Evolutionary conservation across 768 basidiomycete genomes (phyloP).

Genomic region (Mycena polygramma): DNA sequence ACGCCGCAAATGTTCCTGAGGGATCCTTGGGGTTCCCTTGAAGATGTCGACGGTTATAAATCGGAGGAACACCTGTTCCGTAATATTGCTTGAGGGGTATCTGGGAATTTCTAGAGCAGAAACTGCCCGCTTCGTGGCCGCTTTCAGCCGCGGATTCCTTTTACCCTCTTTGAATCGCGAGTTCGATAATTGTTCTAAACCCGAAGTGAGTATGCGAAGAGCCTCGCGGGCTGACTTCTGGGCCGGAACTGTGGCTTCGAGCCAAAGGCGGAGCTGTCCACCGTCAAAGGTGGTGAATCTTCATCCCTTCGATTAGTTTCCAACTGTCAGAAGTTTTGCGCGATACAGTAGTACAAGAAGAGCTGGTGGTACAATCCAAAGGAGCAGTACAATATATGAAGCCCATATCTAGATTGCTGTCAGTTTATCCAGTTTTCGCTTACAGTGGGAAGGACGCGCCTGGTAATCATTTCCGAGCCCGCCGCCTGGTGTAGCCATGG

Average conservation of each 20-base stretch:
- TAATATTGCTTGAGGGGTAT: neutral
- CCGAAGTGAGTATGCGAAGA: no score
- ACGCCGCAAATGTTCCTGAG: no score
- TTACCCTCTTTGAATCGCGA: no score
- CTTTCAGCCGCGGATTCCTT: no score
- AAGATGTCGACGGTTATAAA: no score
- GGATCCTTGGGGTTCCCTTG: no score
- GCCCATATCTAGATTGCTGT: neutral
- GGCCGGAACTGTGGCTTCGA: no score
- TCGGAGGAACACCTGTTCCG: neutral
- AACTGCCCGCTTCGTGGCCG: neutral
- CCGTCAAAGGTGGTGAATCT: no score
- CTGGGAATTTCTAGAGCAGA: neutral
- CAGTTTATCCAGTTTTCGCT: neutral
- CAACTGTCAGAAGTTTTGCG: no score
- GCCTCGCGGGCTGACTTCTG: no score
- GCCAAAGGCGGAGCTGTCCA: no score
- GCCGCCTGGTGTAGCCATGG: neutral
- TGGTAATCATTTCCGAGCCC: neutral
- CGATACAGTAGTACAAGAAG: neutral
- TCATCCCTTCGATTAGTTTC: neutral
- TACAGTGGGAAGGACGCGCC: neutral
- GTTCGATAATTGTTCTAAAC: no score
- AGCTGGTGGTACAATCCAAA: neutral
- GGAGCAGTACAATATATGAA: neutral